phyloP scores from a whole-genome alignment of 2,329 filamentous ascomycete species.

The Teratosphaeria viscida region DNA sequence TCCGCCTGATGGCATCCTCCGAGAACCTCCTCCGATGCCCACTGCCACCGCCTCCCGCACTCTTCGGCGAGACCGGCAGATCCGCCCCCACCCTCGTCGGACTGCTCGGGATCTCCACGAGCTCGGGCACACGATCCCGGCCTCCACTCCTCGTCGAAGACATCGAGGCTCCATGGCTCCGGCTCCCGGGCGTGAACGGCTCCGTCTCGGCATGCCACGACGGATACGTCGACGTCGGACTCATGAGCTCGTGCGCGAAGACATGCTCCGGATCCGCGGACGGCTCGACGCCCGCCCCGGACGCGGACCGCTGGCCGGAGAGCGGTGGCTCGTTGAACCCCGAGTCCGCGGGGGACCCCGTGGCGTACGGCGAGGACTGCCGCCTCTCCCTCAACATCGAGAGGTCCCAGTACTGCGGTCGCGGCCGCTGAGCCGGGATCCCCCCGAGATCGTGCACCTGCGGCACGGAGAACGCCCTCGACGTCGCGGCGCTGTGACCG shows the following conservation, averaged over 20 bases:
- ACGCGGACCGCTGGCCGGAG: slow-evolving; percentile 1
- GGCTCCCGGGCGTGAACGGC: not conserved
- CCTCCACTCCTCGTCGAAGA: not conserved
- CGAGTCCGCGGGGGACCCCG: slow-evolving; percentile 13
- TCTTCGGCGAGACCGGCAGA: not conserved
- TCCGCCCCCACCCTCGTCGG: slow-evolving; percentile 8
- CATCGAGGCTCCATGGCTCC: slow-evolving; percentile 5
- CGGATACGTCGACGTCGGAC: not conserved
- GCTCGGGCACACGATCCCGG: slow-evolving; percentile 9
- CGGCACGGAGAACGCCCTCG: not conserved
- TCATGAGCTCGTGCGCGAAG: slow-evolving; percentile 15
- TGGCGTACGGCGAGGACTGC: slow-evolving; percentile 10
- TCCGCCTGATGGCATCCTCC: slow-evolving; percentile 16
- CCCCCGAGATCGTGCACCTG: not conserved
- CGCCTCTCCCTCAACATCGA: slow-evolving; percentile 18
- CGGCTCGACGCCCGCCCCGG: slow-evolving; percentile 2
- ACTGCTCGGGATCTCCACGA: slow-evolving; percentile 4
- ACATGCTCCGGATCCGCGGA: slow-evolving; percentile 11
- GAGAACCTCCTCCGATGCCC: slow-evolving; percentile 19
- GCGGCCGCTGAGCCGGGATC: not conserved
- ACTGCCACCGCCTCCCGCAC: not conserved
- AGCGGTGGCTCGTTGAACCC: slow-evolving; percentile 18
- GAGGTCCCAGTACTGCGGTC: slow-evolving; percentile 21
- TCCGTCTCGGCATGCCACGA: not conserved
- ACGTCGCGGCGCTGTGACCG: not conserved